These are phyloP conservation scores for Ophiorrhiza pumila DNA, from an alignment of 257 asterid species.

Conservation along the genomic window DNA sequence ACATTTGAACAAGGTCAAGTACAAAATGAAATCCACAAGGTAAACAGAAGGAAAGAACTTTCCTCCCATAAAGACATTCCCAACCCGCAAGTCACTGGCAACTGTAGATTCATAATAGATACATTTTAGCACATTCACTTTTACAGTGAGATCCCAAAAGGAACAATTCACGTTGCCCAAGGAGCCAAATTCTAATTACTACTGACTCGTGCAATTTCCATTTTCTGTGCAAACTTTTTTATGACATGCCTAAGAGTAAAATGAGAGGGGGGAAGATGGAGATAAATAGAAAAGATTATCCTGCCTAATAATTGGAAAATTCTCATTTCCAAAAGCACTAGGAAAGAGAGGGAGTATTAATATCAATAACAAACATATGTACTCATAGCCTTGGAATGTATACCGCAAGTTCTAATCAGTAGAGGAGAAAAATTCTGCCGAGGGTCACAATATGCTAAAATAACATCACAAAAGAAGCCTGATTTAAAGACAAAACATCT, in stretches of 20 bases:
- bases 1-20: not conserved
- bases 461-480: conserved; percentile 3
- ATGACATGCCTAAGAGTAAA: not conserved
- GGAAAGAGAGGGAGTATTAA: not conserved
- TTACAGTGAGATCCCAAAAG: not conserved
- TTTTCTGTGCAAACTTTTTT: not conserved
- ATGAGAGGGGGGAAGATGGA: not conserved
- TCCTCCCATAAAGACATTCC: not conserved
- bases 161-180: not conserved
- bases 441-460: conserved; percentile 2
- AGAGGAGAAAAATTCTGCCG: not conserved
- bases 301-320: not conserved
- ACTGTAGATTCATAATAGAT: not conserved
- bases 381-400: not conserved
- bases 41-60: not conserved
- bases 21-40: not conserved
- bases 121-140: not conserved
- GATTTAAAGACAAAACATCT: conserved; percentile 3
- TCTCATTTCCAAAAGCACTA: not conserved
- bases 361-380: not conserved
- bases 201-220: not conserved
- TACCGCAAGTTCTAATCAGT: not conserved
- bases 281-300: not conserved
- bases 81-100: not conserved
- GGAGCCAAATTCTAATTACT: not conserved